Evolutionary conservation across 768 basidiomycete genomes (phyloP).

Genomic region (Suillus subaureus): DNA sequence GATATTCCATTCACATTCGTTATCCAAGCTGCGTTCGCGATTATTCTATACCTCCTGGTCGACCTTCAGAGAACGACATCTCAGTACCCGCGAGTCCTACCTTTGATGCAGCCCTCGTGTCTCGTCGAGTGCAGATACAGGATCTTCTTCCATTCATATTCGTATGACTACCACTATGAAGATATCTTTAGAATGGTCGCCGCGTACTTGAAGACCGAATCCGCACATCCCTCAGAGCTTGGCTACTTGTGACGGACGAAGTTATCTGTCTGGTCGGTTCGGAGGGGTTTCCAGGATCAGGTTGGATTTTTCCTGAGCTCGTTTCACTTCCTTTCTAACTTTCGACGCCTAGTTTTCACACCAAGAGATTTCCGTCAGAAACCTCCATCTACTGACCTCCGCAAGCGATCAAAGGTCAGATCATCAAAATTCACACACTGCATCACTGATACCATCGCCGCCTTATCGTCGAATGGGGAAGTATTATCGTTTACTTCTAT

Average conservation of each 20-base stretch:
- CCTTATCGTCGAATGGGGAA: constrained; percentile 85
- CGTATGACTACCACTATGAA: no score
- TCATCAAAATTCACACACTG: constrained; percentile 81
- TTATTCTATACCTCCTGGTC: no score
- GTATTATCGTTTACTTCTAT: constrained; percentile 46
- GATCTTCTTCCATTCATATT: no score
- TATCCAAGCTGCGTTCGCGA: no score
- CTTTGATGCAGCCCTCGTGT: no score
- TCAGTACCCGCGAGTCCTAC: no score
- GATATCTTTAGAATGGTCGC: no score
- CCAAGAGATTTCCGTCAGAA: no score
- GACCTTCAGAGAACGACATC: no score
- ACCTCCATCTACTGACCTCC: constrained; percentile 75
- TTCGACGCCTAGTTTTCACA: background rate
- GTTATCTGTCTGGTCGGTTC: constrained; percentile 68
- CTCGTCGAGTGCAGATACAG: no score
- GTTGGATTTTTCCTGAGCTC: constrained; percentile 38
- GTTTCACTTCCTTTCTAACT: constrained; percentile 4
- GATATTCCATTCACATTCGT: no score
- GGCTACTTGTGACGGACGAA: constrained; percentile 73
- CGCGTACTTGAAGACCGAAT: no score
- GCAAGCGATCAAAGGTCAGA: constrained; percentile 66
- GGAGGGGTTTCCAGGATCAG: constrained; percentile 65
- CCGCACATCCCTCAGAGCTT: constrained; percentile 60
- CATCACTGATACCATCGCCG: constrained; percentile 80